A percentile compares a stretch with the other conserved stretches of the same genome.
phyloP scores from a whole-genome alignment of 1,284 basidiomycete species.

The Cutaneotrichosporon cutaneum region DNA sequence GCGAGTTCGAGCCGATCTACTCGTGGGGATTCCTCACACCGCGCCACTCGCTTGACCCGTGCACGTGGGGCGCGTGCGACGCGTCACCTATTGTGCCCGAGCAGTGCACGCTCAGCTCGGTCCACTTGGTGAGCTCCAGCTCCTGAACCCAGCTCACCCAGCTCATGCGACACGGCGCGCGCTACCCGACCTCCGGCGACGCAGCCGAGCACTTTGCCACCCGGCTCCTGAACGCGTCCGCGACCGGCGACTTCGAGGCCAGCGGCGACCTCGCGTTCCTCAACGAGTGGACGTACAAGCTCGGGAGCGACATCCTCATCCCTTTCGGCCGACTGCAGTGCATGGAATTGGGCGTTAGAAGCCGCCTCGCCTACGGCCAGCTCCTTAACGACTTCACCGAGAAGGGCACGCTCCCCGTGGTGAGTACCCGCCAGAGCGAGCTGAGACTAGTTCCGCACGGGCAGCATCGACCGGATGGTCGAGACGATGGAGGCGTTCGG shows the following conservation, averaged over 20 bases:
- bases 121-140: slow-evolving; percentile 55
- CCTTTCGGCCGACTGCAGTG: slow-evolving; percentile 54
- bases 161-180: slow-evolving; percentile 62
- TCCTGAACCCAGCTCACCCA: slow-evolving; percentile 44
- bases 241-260: slow-evolving; percentile 31
- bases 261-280: slow-evolving; percentile 53
- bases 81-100: slow-evolving; percentile 68
- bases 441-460: slow-evolving; percentile 72
- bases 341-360: slow-evolving; percentile 47
- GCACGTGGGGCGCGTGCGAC: slow-evolving; percentile 66
- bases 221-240: slow-evolving; percentile 38
- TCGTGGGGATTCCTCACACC: slow-evolving; percentile 81
- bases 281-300: slow-evolving; percentile 54
- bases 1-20: slow-evolving; percentile 63
- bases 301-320: slow-evolving; percentile 55
- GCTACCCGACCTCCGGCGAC: slow-evolving; percentile 49
- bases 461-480: slow-evolving; percentile 73
- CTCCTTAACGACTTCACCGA: slow-evolving; percentile 74
- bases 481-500: slow-evolving; percentile 80
- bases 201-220: slow-evolving; percentile 38
- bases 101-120: slow-evolving; percentile 65
- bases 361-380: slow-evolving; percentile 67
- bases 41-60: slow-evolving; percentile 72
- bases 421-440: not conserved
- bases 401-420: slow-evolving; percentile 31